A percentile compares a stretch with the other conserved stretches of the same genome.
Conservation (phyloP, 2,329 filamentous ascomycete genomes). For the Escovopsis sp. region DNA sequence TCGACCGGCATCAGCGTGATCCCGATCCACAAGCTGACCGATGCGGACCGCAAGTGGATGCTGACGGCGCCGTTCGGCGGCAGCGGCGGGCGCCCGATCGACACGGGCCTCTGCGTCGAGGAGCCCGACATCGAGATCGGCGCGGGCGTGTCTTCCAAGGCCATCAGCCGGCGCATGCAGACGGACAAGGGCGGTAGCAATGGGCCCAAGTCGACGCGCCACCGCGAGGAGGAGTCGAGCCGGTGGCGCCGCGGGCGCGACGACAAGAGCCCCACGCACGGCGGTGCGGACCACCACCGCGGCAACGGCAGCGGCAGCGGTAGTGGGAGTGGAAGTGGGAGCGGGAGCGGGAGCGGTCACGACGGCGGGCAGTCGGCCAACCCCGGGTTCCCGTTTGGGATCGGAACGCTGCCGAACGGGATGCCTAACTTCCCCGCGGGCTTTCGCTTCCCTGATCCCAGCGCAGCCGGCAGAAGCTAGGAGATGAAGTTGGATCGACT, state of each 20-base stretch:
- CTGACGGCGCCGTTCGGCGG: constrained; percentile 85
- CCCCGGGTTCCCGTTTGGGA: constrained; percentile 23
- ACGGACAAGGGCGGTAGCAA: constrained; percentile 52
- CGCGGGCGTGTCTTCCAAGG: constrained; percentile 91
- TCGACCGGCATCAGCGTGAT: constrained; percentile 83
- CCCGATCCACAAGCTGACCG: constrained; percentile 80
- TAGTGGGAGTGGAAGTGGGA: constrained; percentile 5
- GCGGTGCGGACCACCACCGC: not conserved
- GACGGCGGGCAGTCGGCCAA: constrained; percentile 10
- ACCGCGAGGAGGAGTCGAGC: constrained; percentile 23
- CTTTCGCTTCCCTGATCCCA: constrained; percentile 24
- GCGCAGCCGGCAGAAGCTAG: constrained; percentile 6
- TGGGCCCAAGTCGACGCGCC: constrained; percentile 47
- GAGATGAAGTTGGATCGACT: too few relatives aligned
- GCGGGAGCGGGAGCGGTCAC: not conserved
- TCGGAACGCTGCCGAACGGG: constrained; percentile 25
- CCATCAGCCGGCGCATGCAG: constrained; percentile 54
- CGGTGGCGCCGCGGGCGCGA: constrained; percentile 21
- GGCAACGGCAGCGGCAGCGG: not conserved
- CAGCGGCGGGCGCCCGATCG: constrained; percentile 69
- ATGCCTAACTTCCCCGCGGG: constrained; percentile 28
- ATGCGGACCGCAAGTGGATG: constrained; percentile 96
- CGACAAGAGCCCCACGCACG: constrained; percentile 6
- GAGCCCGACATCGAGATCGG: constrained; percentile 98
- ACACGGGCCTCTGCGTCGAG: constrained; percentile 76